Base-by-base conservation (phyloP, 2,329 filamentous ascomycete species). In the Gaeumannomyces sp. region DNA sequence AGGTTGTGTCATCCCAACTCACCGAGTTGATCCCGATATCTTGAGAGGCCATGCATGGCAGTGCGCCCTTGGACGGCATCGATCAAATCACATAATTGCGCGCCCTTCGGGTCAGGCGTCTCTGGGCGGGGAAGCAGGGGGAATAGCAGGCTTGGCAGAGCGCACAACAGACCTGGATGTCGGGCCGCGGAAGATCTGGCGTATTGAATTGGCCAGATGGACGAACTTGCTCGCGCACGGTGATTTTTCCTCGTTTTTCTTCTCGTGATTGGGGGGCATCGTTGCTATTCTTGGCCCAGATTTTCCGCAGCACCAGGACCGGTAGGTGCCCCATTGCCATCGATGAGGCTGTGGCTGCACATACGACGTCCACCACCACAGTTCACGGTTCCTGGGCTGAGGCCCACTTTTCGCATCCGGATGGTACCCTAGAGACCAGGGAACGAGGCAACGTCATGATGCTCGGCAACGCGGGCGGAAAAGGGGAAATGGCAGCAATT, bases 391-490 rank as follows among this genome's bases (percentile, higher is more conserved):
- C 45, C 45, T 53, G 45, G 22, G 45, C 45, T n/a, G 45, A 53
- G 45, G 45, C 45, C 45, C 45, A 53, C 45, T 53, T 14, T 53
- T 53, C 4, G 45, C 45, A 5, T 53, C 59, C 29, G 59, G 28
- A 35, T 60, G 59, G 31, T 28, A 60, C 59, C 59, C 59, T 60
- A 31, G 22, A 31, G 27, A n/a, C 31, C 22, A 60, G 31, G 45
- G 45, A 53, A 53, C 19, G 22, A n/a, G 31, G 16, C 31, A 60
- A 60, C 59, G 59, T 60, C 59, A 60, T 60, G 31, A 38, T n/a
- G 27, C 31, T 35, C 59, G 16, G 57, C 57, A 31, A 59, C 25
- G 19, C 57, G 57, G 14, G 27, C 25, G n/a, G 56, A 58, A 59
- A 29, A 13, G 19, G 57, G 27, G 8, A 29, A 16, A 22, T 7